These are phyloP conservation scores for Syncephalastrum racemosum DNA, from an alignment of 371 early-diverging fungal genomes.

Conservation along the genomic window DNA sequence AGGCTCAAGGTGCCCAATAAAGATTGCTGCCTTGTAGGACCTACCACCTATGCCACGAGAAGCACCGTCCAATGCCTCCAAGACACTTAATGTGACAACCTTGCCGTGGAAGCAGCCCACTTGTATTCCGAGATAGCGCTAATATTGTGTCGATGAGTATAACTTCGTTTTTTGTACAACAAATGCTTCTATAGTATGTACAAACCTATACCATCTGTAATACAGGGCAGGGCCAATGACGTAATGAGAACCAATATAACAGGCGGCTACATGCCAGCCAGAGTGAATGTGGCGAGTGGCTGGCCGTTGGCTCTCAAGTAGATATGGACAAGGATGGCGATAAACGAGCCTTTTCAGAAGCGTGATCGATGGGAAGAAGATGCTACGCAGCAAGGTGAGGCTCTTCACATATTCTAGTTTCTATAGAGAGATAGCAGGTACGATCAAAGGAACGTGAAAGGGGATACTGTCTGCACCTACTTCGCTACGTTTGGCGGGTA, in stretches of 20 bases:
- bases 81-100: constrained; percentile 15
- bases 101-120: constrained; percentile 22
- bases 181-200: constrained; percentile 5
- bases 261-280: constrained; percentile 23
- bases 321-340: constrained; percentile 12
- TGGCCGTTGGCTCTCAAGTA: constrained; percentile 21
- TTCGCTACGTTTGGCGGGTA: no score
- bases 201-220: constrained; percentile 32
- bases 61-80: constrained; percentile 32
- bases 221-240: constrained; percentile 15
- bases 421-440: no score
- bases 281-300: constrained; percentile 13
- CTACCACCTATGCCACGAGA: constrained; percentile 31
- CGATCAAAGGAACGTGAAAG: no score
- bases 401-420: no score
- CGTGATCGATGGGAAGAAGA: constrained; percentile 9
- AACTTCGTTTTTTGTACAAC: no score
- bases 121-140: constrained; percentile 34
- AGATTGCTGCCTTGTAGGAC: no score
- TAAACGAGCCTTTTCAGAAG: constrained; percentile 5
- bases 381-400: no score
- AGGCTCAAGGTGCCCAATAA: no score
- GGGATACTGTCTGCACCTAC: no score
- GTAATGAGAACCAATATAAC: constrained; percentile 21
- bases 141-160: background rate